Conservation (phyloP, 1,284 basidiomycete genomes). For the Taiwanofungus camphoratus region DNA sequence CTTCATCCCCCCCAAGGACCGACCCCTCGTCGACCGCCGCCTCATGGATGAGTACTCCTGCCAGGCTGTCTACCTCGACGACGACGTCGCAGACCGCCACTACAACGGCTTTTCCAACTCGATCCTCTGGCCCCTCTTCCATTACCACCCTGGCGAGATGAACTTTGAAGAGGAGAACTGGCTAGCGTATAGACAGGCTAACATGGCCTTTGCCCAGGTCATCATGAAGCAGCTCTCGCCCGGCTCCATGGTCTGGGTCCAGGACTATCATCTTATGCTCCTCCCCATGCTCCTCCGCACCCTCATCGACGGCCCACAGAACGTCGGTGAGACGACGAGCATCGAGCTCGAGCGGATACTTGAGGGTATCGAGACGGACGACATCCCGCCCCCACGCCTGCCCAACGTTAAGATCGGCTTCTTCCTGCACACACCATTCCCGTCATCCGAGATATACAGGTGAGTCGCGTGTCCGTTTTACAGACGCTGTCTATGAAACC, state of each 20-base stretch:
- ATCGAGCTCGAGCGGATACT: constrained; percentile 72
- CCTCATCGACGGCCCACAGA: constrained; percentile 70
- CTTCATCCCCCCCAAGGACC: constrained; percentile 85
- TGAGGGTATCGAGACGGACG: constrained; percentile 66
- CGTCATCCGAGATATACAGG: constrained; percentile 97
- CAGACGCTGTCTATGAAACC: too few species aligned
- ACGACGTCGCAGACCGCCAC: constrained; percentile 95
- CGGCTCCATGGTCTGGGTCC: constrained; percentile 97
- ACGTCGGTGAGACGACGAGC: constrained; percentile 56
- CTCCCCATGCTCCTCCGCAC: constrained; percentile 91
- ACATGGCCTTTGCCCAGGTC: constrained; percentile 89
- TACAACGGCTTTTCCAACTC: constrained; percentile 99
- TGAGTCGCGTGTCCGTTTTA: constrained; percentile 34
- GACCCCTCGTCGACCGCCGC: constrained; percentile 79
- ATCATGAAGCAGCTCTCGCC: constrained; percentile 75
- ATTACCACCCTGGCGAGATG: constrained; percentile 99
- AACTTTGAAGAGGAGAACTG: constrained; percentile 99
- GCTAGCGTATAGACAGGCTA: constrained; percentile 96
- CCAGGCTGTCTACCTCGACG: constrained; percentile 95
- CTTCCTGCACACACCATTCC: constrained; percentile 99
- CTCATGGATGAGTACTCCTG: constrained; percentile 95
- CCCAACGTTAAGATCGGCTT: constrained; percentile 89
- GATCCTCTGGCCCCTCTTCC: constrained; percentile 98
- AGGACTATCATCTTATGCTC: constrained; percentile 98
- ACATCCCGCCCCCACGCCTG: constrained; percentile 35